A percentile compares a stretch with the other conserved stretches of the same genome.
phyloP scores from a whole-genome alignment of 805 yeast species.

The Naumovozyma castellii region DNA sequence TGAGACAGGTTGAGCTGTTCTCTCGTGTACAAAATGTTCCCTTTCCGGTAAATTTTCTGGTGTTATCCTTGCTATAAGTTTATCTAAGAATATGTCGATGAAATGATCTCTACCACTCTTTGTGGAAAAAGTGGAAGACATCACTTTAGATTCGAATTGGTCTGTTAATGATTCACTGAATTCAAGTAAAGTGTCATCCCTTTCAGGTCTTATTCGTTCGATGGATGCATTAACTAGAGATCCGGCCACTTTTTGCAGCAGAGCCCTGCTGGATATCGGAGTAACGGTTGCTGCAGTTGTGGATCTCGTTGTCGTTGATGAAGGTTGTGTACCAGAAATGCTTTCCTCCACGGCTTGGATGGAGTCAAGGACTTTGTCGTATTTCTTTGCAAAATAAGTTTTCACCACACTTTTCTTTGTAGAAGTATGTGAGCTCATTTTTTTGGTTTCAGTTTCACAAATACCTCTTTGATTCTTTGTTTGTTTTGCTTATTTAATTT shows the following conservation, averaged over 20 bases:
- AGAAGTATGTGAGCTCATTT: not conserved
- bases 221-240: slow-evolving; percentile 37
- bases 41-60: slow-evolving; percentile 43
- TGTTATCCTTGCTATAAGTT: slow-evolving; percentile 40
- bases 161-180: no score
- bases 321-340: slow-evolving; percentile 4
- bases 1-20: slow-evolving; percentile 47
- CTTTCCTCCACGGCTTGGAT: slow-evolving; percentile 17
- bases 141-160: no score
- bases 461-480: no score
- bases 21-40: slow-evolving; percentile 30
- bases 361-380: slow-evolving; percentile 20
- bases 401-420: slow-evolving; percentile 8
- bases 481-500: not conserved
- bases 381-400: slow-evolving; percentile 17
- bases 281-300: slow-evolving; percentile 6
- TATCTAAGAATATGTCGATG: slow-evolving; percentile 48
- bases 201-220: slow-evolving; percentile 27
- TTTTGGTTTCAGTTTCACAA: no score
- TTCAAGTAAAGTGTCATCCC: no score
- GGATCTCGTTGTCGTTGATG: slow-evolving; percentile 3
- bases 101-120: slow-evolving; percentile 40
- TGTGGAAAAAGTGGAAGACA: no score
- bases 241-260: slow-evolving; percentile 35
- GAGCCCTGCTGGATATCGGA: slow-evolving; percentile 17